Percentiles rank a stretch among this genome's conserved stretches.
Conservation (phyloP, 2,329 filamentous ascomycete species). For the Gnomoniopsis smithogilvyi region DNA sequence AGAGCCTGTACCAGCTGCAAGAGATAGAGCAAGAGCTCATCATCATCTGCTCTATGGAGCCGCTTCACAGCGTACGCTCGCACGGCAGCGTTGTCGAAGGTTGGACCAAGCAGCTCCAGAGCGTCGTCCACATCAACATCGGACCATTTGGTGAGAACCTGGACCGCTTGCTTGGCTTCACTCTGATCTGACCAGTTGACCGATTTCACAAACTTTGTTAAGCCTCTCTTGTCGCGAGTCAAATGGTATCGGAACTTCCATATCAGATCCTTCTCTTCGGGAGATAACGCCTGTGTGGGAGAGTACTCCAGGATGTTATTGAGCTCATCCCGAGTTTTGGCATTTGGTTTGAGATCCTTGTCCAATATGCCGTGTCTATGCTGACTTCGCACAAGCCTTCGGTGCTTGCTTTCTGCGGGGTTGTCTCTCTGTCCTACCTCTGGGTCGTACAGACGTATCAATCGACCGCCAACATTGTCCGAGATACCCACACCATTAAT, state of each 20-base stretch:
- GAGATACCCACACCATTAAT: slow-evolving; percentile 67
- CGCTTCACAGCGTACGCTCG: slow-evolving; percentile 92
- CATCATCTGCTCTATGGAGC: slow-evolving; percentile 85
- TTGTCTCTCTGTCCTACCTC: slow-evolving; percentile 89
- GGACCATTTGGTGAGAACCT: slow-evolving; percentile 88
- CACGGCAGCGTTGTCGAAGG: slow-evolving; percentile 83
- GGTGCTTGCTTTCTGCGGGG: slow-evolving; percentile 91
- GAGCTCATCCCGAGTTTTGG: slow-evolving; percentile 90
- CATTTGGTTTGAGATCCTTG: slow-evolving; percentile 92
- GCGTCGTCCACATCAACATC: slow-evolving; percentile 97
- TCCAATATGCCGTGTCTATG: slow-evolving; percentile 89
- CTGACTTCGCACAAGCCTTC: slow-evolving; percentile 85
- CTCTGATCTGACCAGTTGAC: slow-evolving; percentile 87
- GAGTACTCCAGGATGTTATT: slow-evolving; percentile 90
- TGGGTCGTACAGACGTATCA: slow-evolving; percentile 89
- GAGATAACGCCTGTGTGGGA: slow-evolving; percentile 80
- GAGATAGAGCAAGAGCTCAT: slow-evolving; percentile 86
- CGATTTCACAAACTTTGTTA: slow-evolving; percentile 98
- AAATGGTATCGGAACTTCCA: slow-evolving; percentile 98
- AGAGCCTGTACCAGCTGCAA: slow-evolving; percentile 93
- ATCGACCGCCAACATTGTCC: slow-evolving; percentile 50
- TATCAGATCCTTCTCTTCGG: slow-evolving; percentile 91
- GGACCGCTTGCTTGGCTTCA: slow-evolving; percentile 85
- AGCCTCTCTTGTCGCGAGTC: slow-evolving; percentile 82
- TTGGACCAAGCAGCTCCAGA: slow-evolving; percentile 86